These are phyloP conservation scores for Phyllosticta paracitricarpa DNA, from an alignment of 2,329 filamentous ascomycete genomes.

Conservation along the genomic window DNA sequence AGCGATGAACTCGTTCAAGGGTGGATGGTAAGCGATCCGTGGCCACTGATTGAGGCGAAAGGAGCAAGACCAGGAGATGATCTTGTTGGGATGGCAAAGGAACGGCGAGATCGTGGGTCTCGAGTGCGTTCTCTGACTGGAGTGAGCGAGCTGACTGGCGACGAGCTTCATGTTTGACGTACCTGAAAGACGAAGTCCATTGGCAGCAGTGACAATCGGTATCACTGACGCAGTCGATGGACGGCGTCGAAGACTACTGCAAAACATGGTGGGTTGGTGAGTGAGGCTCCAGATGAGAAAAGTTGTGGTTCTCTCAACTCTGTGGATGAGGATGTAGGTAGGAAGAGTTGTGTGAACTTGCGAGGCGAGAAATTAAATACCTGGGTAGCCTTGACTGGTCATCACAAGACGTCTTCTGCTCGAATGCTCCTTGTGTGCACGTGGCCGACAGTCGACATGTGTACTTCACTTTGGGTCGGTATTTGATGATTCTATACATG, in stretches of 20 bases:
- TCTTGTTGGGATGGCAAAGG: not conserved
- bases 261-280: conserved; percentile 25
- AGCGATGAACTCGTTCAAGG: conserved; percentile 5
- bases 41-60: not conserved
- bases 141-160: not conserved
- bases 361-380: not conserved
- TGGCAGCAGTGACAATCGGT: conserved; percentile 20
- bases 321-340: not conserved
- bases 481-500: too few relatives aligned
- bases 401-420: too few relatives aligned
- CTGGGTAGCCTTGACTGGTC: too few relatives aligned
- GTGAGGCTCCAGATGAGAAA: too few relatives aligned
- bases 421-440: too few relatives aligned
- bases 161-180: not conserved
- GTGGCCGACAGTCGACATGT: not conserved
- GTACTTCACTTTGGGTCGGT: too few relatives aligned
- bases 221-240: conserved; percentile 29
- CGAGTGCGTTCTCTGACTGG: conserved; percentile 1
- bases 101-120: conserved; percentile 8
- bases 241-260: conserved; percentile 29
- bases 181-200: conserved; percentile 23
- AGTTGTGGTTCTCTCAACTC: not conserved
- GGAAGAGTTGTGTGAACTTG: not conserved
- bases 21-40: not conserved
- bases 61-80: conserved; percentile 4